These are phyloP conservation scores for Mycothermus thermophilus DNA, from an alignment of 495 filamentous ascomycete genomes.

Conservation along the genomic window DNA sequence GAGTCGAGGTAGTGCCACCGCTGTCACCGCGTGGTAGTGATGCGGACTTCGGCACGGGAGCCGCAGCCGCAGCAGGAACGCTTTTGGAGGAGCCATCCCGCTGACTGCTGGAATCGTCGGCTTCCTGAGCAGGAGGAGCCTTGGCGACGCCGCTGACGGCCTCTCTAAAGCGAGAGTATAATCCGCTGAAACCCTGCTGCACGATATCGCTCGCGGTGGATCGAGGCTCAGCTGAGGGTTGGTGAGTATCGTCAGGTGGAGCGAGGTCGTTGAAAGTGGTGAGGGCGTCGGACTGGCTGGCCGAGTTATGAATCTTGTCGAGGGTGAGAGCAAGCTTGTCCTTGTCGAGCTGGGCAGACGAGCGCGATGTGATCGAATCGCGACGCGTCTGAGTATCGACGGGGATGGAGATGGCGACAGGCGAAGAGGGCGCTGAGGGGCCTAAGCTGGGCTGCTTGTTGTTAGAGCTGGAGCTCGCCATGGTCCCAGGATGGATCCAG, in stretches of 20 bases:
- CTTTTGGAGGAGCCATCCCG: slow-evolving; percentile 25
- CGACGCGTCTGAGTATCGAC: slow-evolving; percentile 30
- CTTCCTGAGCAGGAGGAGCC: slow-evolving; percentile 35
- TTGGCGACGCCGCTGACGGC: slow-evolving; percentile 56
- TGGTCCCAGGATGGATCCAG: slow-evolving; percentile 2
- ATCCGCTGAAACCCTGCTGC: slow-evolving; percentile 69
- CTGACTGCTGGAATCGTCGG: slow-evolving; percentile 13
- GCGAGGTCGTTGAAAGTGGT: slow-evolving; percentile 86
- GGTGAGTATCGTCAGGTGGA: slow-evolving; percentile 39
- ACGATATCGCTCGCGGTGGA: slow-evolving; percentile 54
- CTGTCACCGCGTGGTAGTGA: too few species aligned
- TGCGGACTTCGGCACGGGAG: too few species aligned
- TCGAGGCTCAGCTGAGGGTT: slow-evolving; percentile 50
- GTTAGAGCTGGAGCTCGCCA: slow-evolving; percentile 15
- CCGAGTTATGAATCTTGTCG: slow-evolving; percentile 71
- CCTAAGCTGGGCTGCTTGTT: slow-evolving; percentile 8
- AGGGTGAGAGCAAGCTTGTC: slow-evolving; percentile 59
- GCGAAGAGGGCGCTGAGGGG: slow-evolving; percentile 7
- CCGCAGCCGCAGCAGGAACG: too few species aligned
- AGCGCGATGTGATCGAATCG: slow-evolving; percentile 51
- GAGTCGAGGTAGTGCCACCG: slow-evolving; percentile 20
- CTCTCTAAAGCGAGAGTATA: slow-evolving; percentile 70
- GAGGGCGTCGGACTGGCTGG: slow-evolving; percentile 62
- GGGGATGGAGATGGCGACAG: slow-evolving; percentile 9
- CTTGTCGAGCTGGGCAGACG: slow-evolving; percentile 45